phyloP scores from a whole-genome alignment of 2,329 filamentous ascomycete species.

The Lecanoromycetidae sp. region DNA sequence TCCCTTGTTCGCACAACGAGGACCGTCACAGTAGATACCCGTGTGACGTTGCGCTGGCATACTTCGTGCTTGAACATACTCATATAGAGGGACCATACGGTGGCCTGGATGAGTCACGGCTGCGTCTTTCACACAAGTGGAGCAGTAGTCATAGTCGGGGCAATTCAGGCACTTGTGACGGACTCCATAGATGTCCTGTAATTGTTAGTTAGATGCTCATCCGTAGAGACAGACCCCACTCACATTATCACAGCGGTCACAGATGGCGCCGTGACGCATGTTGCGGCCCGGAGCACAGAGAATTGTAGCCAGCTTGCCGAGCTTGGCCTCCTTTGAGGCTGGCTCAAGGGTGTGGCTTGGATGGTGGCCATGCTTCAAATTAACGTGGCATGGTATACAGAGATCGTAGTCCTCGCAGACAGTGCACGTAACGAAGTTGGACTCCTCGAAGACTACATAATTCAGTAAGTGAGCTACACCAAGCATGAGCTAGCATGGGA shows the following conservation, averaged over 20 bases:
- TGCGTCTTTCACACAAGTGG: conserved; percentile 57
- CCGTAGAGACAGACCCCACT: not conserved
- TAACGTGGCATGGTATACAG: conserved; percentile 68
- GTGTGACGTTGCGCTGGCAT: conserved; percentile 49
- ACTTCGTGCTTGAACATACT: conserved; percentile 44
- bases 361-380: conserved; percentile 75
- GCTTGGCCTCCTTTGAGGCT: conserved; percentile 49
- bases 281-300: conserved; percentile 71
- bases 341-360: conserved; percentile 71
- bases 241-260: conserved; percentile 79
- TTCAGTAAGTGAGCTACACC: conserved; percentile 4
- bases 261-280: conserved; percentile 73
- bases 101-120: conserved; percentile 63
- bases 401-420: conserved; percentile 85
- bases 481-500: conserved; percentile 2
- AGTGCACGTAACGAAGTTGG: conserved; percentile 72
- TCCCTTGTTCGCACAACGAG: conserved; percentile 57
- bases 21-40: conserved; percentile 91
- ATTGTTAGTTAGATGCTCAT: conserved; percentile 19
- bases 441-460: conserved; percentile 53
- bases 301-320: conserved; percentile 50
- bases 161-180: conserved; percentile 96
- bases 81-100: conserved; percentile 80
- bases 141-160: conserved; percentile 95
- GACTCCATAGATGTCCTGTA: conserved; percentile 63